Conservation (phyloP, 2,329 filamentous ascomycete species). For the Fulvia fulva region DNA sequence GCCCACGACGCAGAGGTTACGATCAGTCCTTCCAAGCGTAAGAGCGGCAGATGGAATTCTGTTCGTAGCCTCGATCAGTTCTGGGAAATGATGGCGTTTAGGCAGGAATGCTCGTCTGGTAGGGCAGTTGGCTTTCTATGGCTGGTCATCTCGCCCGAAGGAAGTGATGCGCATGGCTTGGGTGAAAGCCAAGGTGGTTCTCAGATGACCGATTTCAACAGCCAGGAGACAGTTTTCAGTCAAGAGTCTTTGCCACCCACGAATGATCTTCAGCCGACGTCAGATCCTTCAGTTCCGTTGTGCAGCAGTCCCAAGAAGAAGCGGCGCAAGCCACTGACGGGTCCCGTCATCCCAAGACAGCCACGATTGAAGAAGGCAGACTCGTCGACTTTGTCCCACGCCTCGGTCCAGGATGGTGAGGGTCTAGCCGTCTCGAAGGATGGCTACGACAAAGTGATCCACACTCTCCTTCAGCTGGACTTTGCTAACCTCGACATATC, state of each 20-base stretch:
- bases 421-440: conserved; percentile 26
- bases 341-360: conserved; percentile 59
- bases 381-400: conserved; percentile 24
- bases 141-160: conserved; percentile 69
- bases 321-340: conserved; percentile 49
- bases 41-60: conserved; percentile 73
- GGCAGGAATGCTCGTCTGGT: conserved; percentile 92
- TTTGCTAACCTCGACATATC: conserved; percentile 65
- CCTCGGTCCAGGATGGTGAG: conserved; percentile 15
- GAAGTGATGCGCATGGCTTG: neutral
- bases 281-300: neutral
- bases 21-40: conserved; percentile 39
- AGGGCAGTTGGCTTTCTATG: conserved; percentile 91
- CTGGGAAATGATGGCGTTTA: conserved; percentile 97
- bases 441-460: conserved; percentile 47
- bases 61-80: conserved; percentile 84
- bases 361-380: conserved; percentile 42
- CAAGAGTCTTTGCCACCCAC: neutral
- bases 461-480: conserved; percentile 66
- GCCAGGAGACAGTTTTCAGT: conserved; percentile 18
- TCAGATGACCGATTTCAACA: conserved; percentile 6
- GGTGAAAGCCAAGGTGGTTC: neutral
- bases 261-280: neutral
- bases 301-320: conserved; percentile 27
- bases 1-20: conserved; percentile 29